Conservation (phyloP, 495 filamentous ascomycete species). For the Barbatosphaeria neglecta region DNA sequence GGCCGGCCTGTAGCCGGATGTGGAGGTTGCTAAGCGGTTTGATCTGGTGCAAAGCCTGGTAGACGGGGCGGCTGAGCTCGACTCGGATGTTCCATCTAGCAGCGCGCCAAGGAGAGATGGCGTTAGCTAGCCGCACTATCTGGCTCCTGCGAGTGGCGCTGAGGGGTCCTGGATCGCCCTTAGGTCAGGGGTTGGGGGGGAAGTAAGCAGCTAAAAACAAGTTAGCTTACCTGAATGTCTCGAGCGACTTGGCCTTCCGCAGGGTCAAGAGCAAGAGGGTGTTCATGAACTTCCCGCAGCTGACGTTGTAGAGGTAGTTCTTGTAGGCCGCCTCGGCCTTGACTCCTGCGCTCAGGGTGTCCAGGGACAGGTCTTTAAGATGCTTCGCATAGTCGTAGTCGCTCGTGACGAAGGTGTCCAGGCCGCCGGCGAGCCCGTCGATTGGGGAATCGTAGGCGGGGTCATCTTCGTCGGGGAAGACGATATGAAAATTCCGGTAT, state of each 20-base stretch:
- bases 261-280: constrained; percentile 45
- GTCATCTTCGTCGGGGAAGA: constrained; percentile 45
- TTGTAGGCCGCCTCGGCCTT: constrained; percentile 35
- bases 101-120: too few relatives aligned
- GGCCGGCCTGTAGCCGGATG: constrained; percentile 43
- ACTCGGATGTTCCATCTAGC: constrained; percentile 55
- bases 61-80: constrained; percentile 48
- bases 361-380: constrained; percentile 37
- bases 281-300: constrained; percentile 51
- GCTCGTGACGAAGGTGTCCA: constrained; percentile 49
- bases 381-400: constrained; percentile 49
- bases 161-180: background rate
- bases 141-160: too few relatives aligned
- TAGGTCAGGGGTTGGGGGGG: background rate
- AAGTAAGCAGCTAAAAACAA: background rate
- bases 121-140: too few relatives aligned
- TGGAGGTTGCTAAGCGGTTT: constrained; percentile 41
- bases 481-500: constrained; percentile 46
- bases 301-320: constrained; percentile 31
- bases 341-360: constrained; percentile 31
- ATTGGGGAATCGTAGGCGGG: constrained; percentile 30
- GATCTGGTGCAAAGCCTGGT: constrained; percentile 40
- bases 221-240: constrained; percentile 39
- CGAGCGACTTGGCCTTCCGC: constrained; percentile 39
- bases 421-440: constrained; percentile 40